A percentile compares a stretch with the other conserved stretches of the same genome.
These are phyloP conservation scores for Apostasia ramifera DNA, from an alignment of 106 monocot genomes.

Conservation along the genomic window DNA sequence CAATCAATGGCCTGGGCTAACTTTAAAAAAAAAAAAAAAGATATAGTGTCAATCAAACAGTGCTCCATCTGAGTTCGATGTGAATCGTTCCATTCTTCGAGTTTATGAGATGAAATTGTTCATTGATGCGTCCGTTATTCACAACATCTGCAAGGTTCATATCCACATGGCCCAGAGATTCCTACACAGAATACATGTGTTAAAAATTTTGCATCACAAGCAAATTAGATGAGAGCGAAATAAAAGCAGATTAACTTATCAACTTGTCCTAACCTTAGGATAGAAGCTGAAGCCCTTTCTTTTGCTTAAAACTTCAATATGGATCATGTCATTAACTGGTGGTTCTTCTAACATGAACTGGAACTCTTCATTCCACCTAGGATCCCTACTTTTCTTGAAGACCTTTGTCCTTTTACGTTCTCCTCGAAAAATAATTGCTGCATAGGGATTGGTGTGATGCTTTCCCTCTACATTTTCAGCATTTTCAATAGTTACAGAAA, in stretches of 20 bases:
- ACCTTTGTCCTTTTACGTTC: conserved; percentile 69
- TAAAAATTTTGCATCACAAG: background rate
- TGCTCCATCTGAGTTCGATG: conserved; percentile 71
- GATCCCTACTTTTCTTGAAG: conserved; percentile 57
- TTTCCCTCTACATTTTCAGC: conserved; percentile 82
- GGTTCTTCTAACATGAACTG: conserved; percentile 70
- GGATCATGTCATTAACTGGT: conserved; percentile 69
- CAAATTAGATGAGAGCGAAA: background rate
- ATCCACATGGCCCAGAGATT: conserved; percentile 62
- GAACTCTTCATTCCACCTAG: conserved; percentile 82
- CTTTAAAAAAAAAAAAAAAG: too few relatives aligned
- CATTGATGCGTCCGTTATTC: conserved; percentile 70
- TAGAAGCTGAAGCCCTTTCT: conserved; percentile 30
- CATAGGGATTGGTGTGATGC: conserved; percentile 75
- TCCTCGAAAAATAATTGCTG: conserved; percentile 53
- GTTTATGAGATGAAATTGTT: conserved; percentile 73
- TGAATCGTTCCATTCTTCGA: conserved; percentile 68
- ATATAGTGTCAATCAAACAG: conserved; percentile 23
- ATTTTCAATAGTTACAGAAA: conserved; percentile 49
- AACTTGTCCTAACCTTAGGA: conserved; percentile 29
- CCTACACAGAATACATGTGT: conserved; percentile 23
- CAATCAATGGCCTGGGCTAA: too few relatives aligned
- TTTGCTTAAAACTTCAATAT: conserved; percentile 73
- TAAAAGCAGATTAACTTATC: background rate
- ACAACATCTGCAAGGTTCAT: conserved; percentile 72